Percentiles rank a stretch among this genome's conserved stretches.
phyloP scores from a whole-genome alignment of 2,329 filamentous ascomycete genomes.

The Knufia fluminis region DNA sequence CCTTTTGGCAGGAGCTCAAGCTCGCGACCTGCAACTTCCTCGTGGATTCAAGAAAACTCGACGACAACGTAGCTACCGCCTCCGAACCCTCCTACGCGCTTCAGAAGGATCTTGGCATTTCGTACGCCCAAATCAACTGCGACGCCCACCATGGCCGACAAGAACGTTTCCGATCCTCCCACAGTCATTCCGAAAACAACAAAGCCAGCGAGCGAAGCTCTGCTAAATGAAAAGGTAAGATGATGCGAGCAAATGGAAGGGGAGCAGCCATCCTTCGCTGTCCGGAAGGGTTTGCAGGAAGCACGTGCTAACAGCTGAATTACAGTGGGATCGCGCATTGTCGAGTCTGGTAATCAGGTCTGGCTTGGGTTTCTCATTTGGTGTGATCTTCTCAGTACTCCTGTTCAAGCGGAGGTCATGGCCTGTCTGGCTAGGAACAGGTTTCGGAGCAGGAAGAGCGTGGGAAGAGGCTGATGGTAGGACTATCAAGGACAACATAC shows the following conservation, averaged over 20 bases:
- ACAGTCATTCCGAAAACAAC: constrained; percentile 59
- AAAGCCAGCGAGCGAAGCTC: constrained; percentile 87
- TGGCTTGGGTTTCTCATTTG: constrained; percentile 88
- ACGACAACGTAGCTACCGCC: neutral
- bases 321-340: constrained; percentile 94
- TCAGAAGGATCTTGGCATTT: neutral
- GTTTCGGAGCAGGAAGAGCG: constrained; percentile 90
- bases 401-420: constrained; percentile 96
- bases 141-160: constrained; percentile 46
- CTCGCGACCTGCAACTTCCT: constrained; percentile 1
- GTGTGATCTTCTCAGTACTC: constrained; percentile 95
- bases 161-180: constrained; percentile 47
- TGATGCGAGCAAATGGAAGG: neutral
- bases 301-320: constrained; percentile 2
- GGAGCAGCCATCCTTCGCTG: neutral
- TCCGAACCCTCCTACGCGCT: neutral
- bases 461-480: constrained; percentile 97
- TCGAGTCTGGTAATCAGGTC: constrained; percentile 97
- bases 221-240: constrained; percentile 95
- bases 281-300: neutral
- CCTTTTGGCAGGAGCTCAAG: constrained; percentile 3
- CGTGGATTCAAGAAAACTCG: neutral
- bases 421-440: constrained; percentile 89
- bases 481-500: constrained; percentile 19
- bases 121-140: neutral